Conservation (phyloP, 345 rosid species). For the Lumnitzera littorea region DNA sequence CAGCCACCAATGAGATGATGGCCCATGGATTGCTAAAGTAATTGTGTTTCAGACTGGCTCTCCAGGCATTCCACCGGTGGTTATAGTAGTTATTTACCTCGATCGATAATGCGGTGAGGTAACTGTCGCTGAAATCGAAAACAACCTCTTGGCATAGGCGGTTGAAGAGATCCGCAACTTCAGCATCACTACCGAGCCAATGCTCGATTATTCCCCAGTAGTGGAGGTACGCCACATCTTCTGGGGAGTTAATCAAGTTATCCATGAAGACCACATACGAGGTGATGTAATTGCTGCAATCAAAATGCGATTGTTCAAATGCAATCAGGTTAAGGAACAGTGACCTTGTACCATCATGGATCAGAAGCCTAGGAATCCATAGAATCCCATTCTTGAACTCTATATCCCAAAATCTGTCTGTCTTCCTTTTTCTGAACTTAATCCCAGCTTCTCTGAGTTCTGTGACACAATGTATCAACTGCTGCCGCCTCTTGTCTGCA, state of each 20-base stretch:
- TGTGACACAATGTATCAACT: constrained; percentile 68
- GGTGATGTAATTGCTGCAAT: constrained; percentile 69
- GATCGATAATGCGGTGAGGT: constrained; percentile 50
- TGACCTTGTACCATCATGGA: constrained; percentile 88
- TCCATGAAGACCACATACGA: constrained; percentile 86
- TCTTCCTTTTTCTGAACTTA: constrained; percentile 61
- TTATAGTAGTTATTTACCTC: constrained; percentile 62
- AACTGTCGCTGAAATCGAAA: constrained; percentile 63
- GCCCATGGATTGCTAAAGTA: constrained; percentile 89
- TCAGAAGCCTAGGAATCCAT: constrained; percentile 59
- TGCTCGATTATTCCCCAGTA: constrained; percentile 70
- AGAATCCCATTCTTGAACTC: constrained; percentile 67
- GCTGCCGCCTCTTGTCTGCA: constrained; percentile 76
- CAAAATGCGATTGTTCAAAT: constrained; percentile 73
- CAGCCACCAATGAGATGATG: constrained; percentile 61
- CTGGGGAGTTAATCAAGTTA: constrained; percentile 73
- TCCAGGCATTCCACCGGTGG: constrained; percentile 85
- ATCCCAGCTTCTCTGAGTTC: constrained; percentile 74
- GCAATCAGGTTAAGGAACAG: constrained; percentile 85
- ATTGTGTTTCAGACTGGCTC: constrained; percentile 64
- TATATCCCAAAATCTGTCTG: constrained; percentile 87
- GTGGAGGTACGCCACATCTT: constrained; percentile 76
- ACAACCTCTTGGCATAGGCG: constrained; percentile 82
- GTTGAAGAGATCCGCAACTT: constrained; percentile 85
- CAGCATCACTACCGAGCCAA: constrained; percentile 83